phyloP scores from a whole-genome alignment of 73 alveolate species.

The Urostyla sp. region DNA sequence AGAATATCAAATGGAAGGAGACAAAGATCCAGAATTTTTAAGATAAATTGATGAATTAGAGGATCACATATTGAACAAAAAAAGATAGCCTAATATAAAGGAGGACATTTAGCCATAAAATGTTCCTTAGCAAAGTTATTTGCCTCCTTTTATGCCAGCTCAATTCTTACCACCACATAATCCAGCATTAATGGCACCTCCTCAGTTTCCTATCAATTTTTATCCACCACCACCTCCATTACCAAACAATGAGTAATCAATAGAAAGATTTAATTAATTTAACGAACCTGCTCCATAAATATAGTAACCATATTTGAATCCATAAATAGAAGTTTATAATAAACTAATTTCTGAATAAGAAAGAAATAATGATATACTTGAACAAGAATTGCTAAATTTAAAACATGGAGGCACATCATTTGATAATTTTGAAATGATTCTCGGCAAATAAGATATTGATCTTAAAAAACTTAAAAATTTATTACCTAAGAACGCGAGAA shows the following conservation, averaged over 20 bases:
- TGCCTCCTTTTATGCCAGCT: constrained; percentile 8
- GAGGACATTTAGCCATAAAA: neutral
- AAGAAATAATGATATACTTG: constrained; percentile 17
- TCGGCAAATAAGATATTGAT: constrained; percentile 4
- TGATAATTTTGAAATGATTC: neutral
- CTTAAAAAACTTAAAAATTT: constrained; percentile 1
- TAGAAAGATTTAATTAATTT: constrained; percentile 12
- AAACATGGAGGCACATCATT: constrained; percentile 5
- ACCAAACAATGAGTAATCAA: neutral
- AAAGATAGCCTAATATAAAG: neutral
- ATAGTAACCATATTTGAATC: constrained; percentile 10
- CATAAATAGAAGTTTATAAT: constrained; percentile 13
- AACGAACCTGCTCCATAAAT: constrained; percentile 10
- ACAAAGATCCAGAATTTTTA: constrained; percentile 11
- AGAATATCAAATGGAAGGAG: constrained; percentile 23
- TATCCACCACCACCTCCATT: constrained; percentile 33
- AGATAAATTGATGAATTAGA: constrained; percentile 32
- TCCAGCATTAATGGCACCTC: neutral
- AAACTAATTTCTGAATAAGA: constrained; percentile 28
- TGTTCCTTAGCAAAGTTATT: neutral
- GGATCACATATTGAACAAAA: neutral
- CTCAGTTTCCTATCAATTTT: constrained; percentile 15
- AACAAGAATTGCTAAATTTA: constrained; percentile 8
- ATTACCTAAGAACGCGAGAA: neutral
- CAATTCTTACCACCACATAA: neutral